These are phyloP conservation scores for Eremothecium sinecaudum DNA, from an alignment of 1,139 yeast species.

Conservation along the genomic window DNA sequence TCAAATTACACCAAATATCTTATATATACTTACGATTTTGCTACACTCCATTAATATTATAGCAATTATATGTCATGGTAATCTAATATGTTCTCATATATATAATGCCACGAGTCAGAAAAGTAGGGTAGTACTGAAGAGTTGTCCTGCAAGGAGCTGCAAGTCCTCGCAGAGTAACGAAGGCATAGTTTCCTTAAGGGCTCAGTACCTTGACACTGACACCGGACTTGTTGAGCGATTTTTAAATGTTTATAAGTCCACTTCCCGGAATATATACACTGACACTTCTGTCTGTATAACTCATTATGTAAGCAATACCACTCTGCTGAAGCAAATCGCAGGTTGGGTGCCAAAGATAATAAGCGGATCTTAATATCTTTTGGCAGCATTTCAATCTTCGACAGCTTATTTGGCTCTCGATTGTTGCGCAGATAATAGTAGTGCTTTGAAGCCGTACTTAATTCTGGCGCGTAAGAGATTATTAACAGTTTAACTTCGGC, in stretches of 20 bases:
- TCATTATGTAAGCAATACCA: slow-evolving; percentile 4
- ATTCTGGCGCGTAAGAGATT: slow-evolving; percentile 2
- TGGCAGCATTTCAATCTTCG: slow-evolving; percentile 2
- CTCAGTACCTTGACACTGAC: slow-evolving; percentile 1
- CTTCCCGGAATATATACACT: not conserved
- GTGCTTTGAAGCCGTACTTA: not conserved
- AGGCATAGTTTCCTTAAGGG: slow-evolving; percentile 2
- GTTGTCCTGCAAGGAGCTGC: not conserved
- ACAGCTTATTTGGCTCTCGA: not conserved
- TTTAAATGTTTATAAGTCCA: slow-evolving; percentile 3
- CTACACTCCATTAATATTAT: no score
- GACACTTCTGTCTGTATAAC: slow-evolving; percentile 1
- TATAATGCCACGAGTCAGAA: slow-evolving; percentile 4
- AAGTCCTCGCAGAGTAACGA: not conserved
- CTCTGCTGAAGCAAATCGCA: slow-evolving; percentile 3
- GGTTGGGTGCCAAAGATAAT: slow-evolving; percentile 1
- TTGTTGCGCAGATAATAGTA: slow-evolving; percentile 1
- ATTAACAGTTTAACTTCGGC: not conserved
- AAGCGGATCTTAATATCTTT: not conserved
- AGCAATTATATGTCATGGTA: no score
- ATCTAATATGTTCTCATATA: not conserved
- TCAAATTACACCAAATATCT: no score
- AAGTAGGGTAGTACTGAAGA: slow-evolving; percentile 2
- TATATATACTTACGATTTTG: no score
- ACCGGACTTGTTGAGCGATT: slow-evolving; percentile 1